Evolutionary conservation across 1,284 basidiomycete genomes (phyloP).

Genomic region (Thelephora terrestris): DNA sequence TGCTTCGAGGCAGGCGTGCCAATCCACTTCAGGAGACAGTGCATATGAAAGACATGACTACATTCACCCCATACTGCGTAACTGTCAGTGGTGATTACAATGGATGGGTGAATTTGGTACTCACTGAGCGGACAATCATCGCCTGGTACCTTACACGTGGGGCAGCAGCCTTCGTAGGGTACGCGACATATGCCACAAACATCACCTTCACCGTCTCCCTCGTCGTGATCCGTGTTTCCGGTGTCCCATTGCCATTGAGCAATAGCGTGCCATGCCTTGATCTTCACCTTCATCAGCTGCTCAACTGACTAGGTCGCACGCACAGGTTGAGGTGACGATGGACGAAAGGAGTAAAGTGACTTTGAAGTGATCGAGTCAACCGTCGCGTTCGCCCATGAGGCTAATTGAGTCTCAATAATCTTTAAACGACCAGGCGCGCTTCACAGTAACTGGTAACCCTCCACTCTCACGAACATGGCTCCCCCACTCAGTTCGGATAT

Average conservation of each 20-base stretch:
- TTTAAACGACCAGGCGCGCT: too few species aligned
- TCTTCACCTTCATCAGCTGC: constrained; percentile 58
- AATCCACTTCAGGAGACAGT: constrained; percentile 92
- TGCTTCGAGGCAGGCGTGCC: constrained; percentile 78
- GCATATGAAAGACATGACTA: constrained; percentile 92
- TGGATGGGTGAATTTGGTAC: constrained; percentile 19
- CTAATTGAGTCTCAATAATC: too few species aligned
- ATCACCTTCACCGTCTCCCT: constrained; percentile 43
- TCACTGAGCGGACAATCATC: constrained; percentile 92
- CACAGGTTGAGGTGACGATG: too few species aligned
- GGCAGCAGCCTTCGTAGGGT: constrained; percentile 87
- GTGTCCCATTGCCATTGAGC: constrained; percentile 85
- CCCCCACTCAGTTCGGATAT: constrained; percentile 17
- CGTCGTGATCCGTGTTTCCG: constrained; percentile 28
- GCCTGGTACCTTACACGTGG: constrained; percentile 90
- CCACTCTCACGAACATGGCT: not conserved
- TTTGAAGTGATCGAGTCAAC: too few species aligned
- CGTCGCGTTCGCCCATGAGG: too few species aligned
- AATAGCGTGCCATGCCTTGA: constrained; percentile 79
- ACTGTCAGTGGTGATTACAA: constrained; percentile 1
- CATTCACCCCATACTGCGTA: constrained; percentile 88
- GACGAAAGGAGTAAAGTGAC: too few species aligned
- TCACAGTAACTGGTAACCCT: too few species aligned
- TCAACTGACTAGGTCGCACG: too few species aligned
- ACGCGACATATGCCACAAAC: constrained; percentile 93